Evolutionary conservation across 2,329 filamentous ascomycete species (phyloP).

Genomic region (Cercospora brassicicola): DNA sequence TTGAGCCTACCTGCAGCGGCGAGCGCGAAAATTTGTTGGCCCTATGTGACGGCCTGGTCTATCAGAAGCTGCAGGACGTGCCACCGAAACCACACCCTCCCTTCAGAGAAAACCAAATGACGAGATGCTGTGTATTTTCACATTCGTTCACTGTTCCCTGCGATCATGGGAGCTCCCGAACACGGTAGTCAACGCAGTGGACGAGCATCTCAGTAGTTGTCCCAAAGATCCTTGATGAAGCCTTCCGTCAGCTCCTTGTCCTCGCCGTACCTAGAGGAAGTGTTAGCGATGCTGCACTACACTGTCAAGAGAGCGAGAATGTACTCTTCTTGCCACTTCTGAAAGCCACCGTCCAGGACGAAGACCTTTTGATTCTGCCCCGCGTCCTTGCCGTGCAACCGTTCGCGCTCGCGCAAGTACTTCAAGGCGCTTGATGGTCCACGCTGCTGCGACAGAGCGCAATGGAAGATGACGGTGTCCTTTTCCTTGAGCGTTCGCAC

Average conservation of each 20-base stretch:
- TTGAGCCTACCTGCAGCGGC: neutral
- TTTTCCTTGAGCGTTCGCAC: slow-evolving; percentile 73
- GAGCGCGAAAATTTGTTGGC: neutral
- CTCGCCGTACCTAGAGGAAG: slow-evolving; percentile 59
- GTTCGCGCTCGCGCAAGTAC: slow-evolving; percentile 72
- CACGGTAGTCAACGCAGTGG: neutral
- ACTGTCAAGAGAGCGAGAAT: slow-evolving; percentile 17
- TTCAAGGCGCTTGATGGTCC: slow-evolving; percentile 80
- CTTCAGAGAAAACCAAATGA: neutral
- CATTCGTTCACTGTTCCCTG: neutral
- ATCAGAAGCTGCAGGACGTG: neutral
- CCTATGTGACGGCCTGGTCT: neutral
- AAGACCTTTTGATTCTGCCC: slow-evolving; percentile 67
- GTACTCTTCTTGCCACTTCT: slow-evolving; percentile 79
- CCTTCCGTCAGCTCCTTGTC: slow-evolving; percentile 80
- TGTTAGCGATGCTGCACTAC: slow-evolving; percentile 7
- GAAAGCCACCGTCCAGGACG: slow-evolving; percentile 81
- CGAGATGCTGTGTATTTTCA: neutral
- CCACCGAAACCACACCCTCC: too few relatives aligned
- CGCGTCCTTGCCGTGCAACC: slow-evolving; percentile 43
- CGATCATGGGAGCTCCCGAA: neutral
- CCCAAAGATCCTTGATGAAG: slow-evolving; percentile 84
- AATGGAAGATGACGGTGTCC: slow-evolving; percentile 89
- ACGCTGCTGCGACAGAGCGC: slow-evolving; percentile 84
- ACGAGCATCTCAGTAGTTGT: slow-evolving; percentile 34